Conservation (phyloP, 1,284 basidiomycete genomes). For the Ganoderma lingzhi region DNA sequence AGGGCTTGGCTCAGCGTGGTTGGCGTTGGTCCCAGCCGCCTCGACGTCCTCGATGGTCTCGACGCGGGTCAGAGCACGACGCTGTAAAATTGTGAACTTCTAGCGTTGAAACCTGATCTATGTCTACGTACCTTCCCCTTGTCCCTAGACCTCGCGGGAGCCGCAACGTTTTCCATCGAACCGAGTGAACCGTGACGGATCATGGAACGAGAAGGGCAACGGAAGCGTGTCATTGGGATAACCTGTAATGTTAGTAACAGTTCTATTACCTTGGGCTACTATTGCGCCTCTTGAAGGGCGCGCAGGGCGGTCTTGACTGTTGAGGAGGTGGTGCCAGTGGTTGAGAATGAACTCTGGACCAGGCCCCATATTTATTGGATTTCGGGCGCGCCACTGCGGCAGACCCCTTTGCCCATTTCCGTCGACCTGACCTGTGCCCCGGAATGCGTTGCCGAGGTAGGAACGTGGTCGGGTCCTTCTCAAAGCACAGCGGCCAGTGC, state of each 20-base stretch:
- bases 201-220: conserved; percentile 27
- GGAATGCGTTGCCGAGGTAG: not conserved
- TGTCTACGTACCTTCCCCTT: not conserved
- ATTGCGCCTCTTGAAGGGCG: conserved; percentile 25
- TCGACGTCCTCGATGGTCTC: conserved; percentile 1
- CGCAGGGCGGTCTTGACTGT: conserved; percentile 8
- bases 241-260: conserved; percentile 10
- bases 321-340: conserved; percentile 12
- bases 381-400: conserved; percentile 14
- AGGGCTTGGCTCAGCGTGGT: conserved; percentile 1
- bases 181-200: conserved; percentile 7
- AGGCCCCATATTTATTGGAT: conserved; percentile 12
- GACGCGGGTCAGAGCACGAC: not conserved
- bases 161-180: conserved; percentile 14
- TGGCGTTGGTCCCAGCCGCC: not conserved
- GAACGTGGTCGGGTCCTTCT: conserved; percentile 4
- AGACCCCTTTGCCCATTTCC: conserved; percentile 20
- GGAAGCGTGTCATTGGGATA: conserved; percentile 29
- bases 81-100: not conserved
- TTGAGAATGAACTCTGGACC: not conserved
- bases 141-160: not conserved
- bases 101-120: not conserved
- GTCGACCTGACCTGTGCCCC: conserved; percentile 13
- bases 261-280: conserved; percentile 6
- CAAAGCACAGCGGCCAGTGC: conserved; percentile 6